A percentile compares a stretch with the other conserved stretches of the same genome.
These are phyloP conservation scores for Schizonepeta tenuifolia DNA, from an alignment of 257 asterid genomes.

Conservation along the genomic window DNA sequence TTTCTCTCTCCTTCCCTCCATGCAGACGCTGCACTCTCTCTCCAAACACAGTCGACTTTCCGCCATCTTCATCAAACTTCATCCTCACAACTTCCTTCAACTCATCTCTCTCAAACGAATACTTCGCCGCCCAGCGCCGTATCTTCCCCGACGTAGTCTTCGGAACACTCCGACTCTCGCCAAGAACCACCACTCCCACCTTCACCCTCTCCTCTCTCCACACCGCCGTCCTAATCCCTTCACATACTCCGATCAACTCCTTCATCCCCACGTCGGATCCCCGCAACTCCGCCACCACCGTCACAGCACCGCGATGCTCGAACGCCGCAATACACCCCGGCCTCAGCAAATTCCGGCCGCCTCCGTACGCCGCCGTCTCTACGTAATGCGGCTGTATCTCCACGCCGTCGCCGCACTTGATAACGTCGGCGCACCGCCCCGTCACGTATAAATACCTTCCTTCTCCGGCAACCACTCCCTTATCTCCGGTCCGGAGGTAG, in stretches of 20 bases:
- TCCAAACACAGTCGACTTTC: conserved; percentile 8
- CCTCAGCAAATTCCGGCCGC: conserved; percentile 46
- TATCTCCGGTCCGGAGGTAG: conserved; percentile 74
- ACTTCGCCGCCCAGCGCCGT: conserved; percentile 69
- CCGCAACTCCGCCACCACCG: conserved; percentile 63
- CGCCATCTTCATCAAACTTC: conserved; percentile 38
- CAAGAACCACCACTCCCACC: conserved; percentile 63
- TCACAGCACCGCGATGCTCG: conserved; percentile 24
- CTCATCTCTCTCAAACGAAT: conserved; percentile 40
- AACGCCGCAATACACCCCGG: conserved; percentile 73
- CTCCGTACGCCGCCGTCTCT: conserved; percentile 59
- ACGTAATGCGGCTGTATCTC: conserved; percentile 73
- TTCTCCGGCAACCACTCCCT: conserved; percentile 61
- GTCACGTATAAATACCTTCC: conserved; percentile 61
- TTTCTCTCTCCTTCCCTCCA: conserved; percentile 25
- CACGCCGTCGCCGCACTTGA: conserved; percentile 42
- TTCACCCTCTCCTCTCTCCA: conserved; percentile 44
- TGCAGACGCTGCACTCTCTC: background rate
- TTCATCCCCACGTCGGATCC: conserved; percentile 27
- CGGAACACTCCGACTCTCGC: conserved; percentile 58
- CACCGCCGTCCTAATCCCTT: conserved; percentile 45
- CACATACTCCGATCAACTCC: conserved; percentile 44
- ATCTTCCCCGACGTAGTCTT: conserved; percentile 88
- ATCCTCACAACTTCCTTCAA: conserved; percentile 50
- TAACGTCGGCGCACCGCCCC: conserved; percentile 59